A percentile compares a stretch with the other conserved stretches of the same genome.
These are phyloP conservation scores for Nidularia pulvinata DNA, from an alignment of 768 basidiomycete species.

Conservation along the genomic window DNA sequence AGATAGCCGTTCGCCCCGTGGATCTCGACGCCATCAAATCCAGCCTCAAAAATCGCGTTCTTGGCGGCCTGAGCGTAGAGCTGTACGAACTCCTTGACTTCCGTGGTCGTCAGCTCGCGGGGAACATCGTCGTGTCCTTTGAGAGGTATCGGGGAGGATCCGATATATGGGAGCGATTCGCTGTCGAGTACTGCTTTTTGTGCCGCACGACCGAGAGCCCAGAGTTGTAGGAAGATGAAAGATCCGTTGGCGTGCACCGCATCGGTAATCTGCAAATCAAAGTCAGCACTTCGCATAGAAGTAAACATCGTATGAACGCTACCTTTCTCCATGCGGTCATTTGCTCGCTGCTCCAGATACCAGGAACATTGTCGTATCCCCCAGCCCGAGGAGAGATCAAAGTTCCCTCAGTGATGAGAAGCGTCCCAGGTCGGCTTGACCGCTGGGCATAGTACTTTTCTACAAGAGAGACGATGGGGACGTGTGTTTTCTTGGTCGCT, in stretches of 20 bases:
- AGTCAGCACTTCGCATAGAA: background rate
- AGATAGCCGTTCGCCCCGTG: conserved; percentile 29
- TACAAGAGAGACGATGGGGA: conserved; percentile 14
- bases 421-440: conserved; percentile 30
- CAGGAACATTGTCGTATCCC: conserved; percentile 35
- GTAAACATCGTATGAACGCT: conserved; percentile 3
- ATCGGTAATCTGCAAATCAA: conserved; percentile 28
- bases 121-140: conserved; percentile 10
- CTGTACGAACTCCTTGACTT: conserved; percentile 35
- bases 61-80: conserved; percentile 39
- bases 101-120: conserved; percentile 31
- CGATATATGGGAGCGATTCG: conserved; percentile 14
- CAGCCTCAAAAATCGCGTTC: conserved; percentile 27
- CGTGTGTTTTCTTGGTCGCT: conserved; percentile 4
- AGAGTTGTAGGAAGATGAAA: conserved; percentile 43
- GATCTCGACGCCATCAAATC: conserved; percentile 27
- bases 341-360: conserved; percentile 51
- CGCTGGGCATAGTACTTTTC: conserved; percentile 35
- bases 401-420: conserved; percentile 46
- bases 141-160: conserved; percentile 17
- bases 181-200: conserved; percentile 8
- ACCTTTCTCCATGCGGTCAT: conserved; percentile 52
- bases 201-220: conserved; percentile 44
- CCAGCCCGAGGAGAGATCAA: conserved; percentile 26
- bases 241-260: conserved; percentile 41